Evolutionary conservation across 2,329 filamentous ascomycete genomes (phyloP), one percentile per base, ranked within the genome.

Genomic region (Hypoxylon sp.): DNA sequence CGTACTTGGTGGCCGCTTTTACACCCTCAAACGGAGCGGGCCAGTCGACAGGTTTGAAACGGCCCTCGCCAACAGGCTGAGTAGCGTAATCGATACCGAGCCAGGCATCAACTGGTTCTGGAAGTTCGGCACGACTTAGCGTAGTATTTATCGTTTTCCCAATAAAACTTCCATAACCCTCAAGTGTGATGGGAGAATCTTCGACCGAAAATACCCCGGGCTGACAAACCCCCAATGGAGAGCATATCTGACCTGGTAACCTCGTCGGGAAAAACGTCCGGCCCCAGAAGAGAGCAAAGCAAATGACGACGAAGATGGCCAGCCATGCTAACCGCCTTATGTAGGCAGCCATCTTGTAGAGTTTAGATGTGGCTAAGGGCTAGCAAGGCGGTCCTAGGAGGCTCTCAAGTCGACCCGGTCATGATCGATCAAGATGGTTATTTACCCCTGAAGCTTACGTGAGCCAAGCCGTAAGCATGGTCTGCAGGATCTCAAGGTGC

Each of bases 51-150:
- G 81, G 77, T 11, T 73, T 75, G 61, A 85, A 85, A 6, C 84
- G 81, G 13, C 74, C 67, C 2, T 81, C 74, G 4, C 80, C 82
- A 1, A 80, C 78, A 0, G 82, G 83, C 31, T 82, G 81, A 0
- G 75, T 74, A 0, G 83, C 79, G 53, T 84, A 86, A 70, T 84
- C 81, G 33, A 85, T 80, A 2, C 83, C 82, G 5, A 85, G 74
- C 83, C 83, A 86, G 0, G 83, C 83, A 67, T 85, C 81, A 1
- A 85, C 80, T 0, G 78, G 65, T 2, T 68, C 68, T 8, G 78
- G 74, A 2, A 83, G 75, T 0, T 68, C 65, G 24, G 73, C 68
- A 19, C 78, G 80, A 48, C 73, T 78, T 17, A 80, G 48, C 10
- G 79, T 81, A 44, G 73, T 73, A 17, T 80, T 74, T 42, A 83